Evolutionary conservation across 768 basidiomycete species (phyloP).

Genomic region (Termitomyces bulborhizus): DNA sequence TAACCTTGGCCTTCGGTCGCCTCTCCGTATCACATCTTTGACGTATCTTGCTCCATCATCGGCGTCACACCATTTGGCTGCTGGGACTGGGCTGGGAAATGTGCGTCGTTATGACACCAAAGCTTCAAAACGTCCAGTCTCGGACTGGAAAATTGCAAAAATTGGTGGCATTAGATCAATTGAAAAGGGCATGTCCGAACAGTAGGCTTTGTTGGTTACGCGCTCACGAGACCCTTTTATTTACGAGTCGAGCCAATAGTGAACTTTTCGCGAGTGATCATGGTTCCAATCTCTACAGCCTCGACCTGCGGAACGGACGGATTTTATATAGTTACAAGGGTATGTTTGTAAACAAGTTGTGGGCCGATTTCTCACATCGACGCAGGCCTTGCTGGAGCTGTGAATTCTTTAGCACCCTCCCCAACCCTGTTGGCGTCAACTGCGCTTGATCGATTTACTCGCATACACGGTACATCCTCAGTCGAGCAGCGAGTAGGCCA

Average conservation of each 20-base stretch:
- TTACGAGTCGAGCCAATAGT: conserved; percentile 27
- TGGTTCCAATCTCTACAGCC: conserved; percentile 53
- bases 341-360: conserved; percentile 14
- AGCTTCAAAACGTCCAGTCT: conserved; percentile 58
- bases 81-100: conserved; percentile 73
- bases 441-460: conserved; percentile 62
- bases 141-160: conserved; percentile 60
- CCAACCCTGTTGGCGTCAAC: conserved; percentile 51
- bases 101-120: conserved; percentile 76
- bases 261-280: conserved; percentile 67
- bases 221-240: not conserved
- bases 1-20: conserved; percentile 65
- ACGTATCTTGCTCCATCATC: conserved; percentile 42
- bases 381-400: conserved; percentile 64
- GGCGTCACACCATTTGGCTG: conserved; percentile 45
- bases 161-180: conserved; percentile 55
- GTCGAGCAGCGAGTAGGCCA: conserved; percentile 42
- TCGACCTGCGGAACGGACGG: conserved; percentile 67
- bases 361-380: not conserved
- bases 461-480: conserved; percentile 58
- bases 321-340: conserved; percentile 66
- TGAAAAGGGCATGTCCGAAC: conserved; percentile 51
- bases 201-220: conserved; percentile 38
- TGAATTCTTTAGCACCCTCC: conserved; percentile 56
- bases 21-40: conserved; percentile 68